Evolutionary conservation across 23 red algal species (phyloP), one percentile per base, ranked within the genome.

Genomic region (Agarophyton chilense): DNA sequence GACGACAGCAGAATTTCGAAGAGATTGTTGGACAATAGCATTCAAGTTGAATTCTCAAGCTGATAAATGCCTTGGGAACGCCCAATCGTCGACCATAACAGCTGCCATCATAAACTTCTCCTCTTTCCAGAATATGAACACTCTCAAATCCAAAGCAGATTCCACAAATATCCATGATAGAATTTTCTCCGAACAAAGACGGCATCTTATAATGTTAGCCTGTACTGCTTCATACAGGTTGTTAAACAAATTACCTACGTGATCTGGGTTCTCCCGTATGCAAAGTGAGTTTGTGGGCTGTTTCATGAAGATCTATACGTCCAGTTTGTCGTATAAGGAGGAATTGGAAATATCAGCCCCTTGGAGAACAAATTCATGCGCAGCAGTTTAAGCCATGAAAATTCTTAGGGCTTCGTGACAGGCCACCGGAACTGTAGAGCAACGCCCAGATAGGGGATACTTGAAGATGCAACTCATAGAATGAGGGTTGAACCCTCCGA

Each of bases 271-370:
- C 16, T 52, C 38, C 8, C 3, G 0, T 51, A 31, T 74, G 49
- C 82, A 40, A 19, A 64, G 34, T 19, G 82, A 87, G 21, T 74
- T 38, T 18, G 62, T 87, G 18, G 61, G 65, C 32, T 87, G 43
- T 62, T 87, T 41, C 45, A 60, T 87, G 36, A 55, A 11, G 0
- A 87, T 45, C 3, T 21, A 16, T 10, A 21, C 39, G n/a, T 87
- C 62, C 4, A 87, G 61, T 3, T 87, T 55, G 6, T 45, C 82
- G 45, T 87, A 71, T 1, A 87, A 18, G 0, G 73, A 74, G 4
- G 82, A 0, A 44, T 72, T 87, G 0, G 26, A 44, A 7, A 87
- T 63, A 3, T 87, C 41, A 63, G 26, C 50, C 22, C 63, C 60
- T 75, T 87, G 64, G 11, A 87, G 12, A 45, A 87, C 5, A 32